Conservation (phyloP, 306 rosid species). For the Sindora glabra region DNA sequence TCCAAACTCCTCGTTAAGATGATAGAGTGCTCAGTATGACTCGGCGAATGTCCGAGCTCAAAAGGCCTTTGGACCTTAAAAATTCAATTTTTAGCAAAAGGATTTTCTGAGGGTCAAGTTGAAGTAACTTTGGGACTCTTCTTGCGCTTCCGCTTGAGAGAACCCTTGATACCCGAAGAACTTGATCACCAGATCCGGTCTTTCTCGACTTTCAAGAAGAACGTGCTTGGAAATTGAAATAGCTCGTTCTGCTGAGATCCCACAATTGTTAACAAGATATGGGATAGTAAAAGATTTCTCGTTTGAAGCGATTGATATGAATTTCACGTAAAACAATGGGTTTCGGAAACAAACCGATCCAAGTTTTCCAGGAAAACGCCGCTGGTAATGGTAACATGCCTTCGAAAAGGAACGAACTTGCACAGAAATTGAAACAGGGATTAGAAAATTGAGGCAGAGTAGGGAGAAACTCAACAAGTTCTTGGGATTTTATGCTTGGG, state of each 20-base stretch:
- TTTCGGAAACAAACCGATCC: no score
- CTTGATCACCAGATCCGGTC: not conserved
- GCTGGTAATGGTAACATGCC: no score
- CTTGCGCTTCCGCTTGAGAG: not conserved
- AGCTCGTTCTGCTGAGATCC: not conserved
- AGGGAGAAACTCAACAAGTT: no score
- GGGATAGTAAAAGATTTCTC: not conserved
- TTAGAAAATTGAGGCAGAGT: no score
- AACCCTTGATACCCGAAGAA: not conserved
- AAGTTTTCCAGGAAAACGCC: no score
- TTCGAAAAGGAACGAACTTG: no score
- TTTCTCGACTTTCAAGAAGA: no score
- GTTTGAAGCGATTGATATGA: no score
- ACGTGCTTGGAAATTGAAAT: not conserved
- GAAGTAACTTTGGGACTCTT: not conserved
- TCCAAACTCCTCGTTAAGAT: not conserved
- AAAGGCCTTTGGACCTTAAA: conserved; percentile 10
- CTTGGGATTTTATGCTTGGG: no score
- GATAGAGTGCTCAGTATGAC: not conserved
- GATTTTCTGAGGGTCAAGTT: not conserved
- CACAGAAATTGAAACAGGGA: no score
- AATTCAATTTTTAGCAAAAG: not conserved
- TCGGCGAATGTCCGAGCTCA: not conserved
- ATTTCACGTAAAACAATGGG: no score
- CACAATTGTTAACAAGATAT: not conserved